phyloP scores from a whole-genome alignment of 192 early-diverging fungal genomes.

The Dispira simplex region DNA sequence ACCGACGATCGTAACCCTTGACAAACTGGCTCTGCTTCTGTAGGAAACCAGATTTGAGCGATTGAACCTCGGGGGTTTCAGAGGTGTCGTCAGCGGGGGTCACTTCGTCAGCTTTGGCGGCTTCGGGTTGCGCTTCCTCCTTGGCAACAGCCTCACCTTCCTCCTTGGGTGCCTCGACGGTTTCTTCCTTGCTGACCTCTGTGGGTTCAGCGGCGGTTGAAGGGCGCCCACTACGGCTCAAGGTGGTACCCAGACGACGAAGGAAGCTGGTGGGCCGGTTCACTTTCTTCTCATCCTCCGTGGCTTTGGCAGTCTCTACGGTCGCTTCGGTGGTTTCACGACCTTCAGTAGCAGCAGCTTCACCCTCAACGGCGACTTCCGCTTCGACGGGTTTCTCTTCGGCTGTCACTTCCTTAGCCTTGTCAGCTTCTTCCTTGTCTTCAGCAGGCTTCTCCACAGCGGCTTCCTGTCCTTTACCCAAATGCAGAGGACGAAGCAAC shows the following conservation, averaged over 20 bases:
- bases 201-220: not conserved
- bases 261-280: conserved; percentile 6
- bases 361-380: not conserved
- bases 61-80: not conserved
- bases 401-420: not conserved
- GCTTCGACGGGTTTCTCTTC: not conserved
- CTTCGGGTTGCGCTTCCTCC: not conserved
- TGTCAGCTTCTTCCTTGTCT: not conserved
- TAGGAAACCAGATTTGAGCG: conserved; percentile 8
- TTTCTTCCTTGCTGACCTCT: not conserved
- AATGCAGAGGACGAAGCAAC: conserved; percentile 8
- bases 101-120: not conserved
- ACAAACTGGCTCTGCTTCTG: conserved; percentile 12
- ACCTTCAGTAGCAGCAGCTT: not conserved
- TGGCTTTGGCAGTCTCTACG: not conserved
- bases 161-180: not conserved
- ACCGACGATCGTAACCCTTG: conserved; percentile 7
- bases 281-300: not conserved
- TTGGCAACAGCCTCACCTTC: not conserved
- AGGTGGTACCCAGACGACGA: not conserved
- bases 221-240: not conserved
- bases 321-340: not conserved
- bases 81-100: not conserved
- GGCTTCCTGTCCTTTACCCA: not conserved
- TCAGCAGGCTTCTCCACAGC: not conserved